Base-by-base conservation (phyloP, 2,329 filamentous ascomycete genomes). In the Xylariaceae sp. region DNA sequence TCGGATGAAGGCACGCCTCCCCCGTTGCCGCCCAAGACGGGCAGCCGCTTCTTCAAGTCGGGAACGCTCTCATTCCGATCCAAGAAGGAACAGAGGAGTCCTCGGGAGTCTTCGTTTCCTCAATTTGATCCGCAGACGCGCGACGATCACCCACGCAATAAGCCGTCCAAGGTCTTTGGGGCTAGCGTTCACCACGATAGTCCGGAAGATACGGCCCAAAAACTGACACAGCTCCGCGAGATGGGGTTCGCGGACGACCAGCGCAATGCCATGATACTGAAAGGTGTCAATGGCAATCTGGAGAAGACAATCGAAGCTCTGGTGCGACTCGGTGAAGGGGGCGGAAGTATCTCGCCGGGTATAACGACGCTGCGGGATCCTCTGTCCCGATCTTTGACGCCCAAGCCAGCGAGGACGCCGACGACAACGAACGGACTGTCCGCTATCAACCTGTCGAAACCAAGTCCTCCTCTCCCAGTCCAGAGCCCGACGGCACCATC, bases 221-320 rank as follows among this genome's bases (percentile, higher is more conserved):
- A 97, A 60, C 64, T 97, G 59, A 70, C 71, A 3, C 81, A 78
- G 36, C 66, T 98, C 41, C 77, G 81, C 39, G 88, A 96, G 40
- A 94, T 97, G 88, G 92, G 92, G 0, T 98, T 98, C 54, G 70
- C 68, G 3, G 88, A 98, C 57, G 80, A 83, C 29, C 85, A 83
- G 52, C 78, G 85, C 43, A 97, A 96, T 56, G 72, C 78, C 4
- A 79, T 83, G 36, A 80, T 96, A 17, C 67, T 98, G 13, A 89
- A 88, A 58, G 84, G 85, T 3, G 73, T 94, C 19, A 81, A 84
- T 55, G 89, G 90, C 3, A 89, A 92, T 56, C 59, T 98, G 41
- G 88, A 96, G 51, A 83, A 79, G 60, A 81, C 90, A 0, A 79
- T 97, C 31, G 90, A 97, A 61, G 78, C 87, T 13, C 65, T 98